These are phyloP conservation scores for Chondrus crispus DNA, from an alignment of 23 red algal genomes.

Conservation along the genomic window DNA sequence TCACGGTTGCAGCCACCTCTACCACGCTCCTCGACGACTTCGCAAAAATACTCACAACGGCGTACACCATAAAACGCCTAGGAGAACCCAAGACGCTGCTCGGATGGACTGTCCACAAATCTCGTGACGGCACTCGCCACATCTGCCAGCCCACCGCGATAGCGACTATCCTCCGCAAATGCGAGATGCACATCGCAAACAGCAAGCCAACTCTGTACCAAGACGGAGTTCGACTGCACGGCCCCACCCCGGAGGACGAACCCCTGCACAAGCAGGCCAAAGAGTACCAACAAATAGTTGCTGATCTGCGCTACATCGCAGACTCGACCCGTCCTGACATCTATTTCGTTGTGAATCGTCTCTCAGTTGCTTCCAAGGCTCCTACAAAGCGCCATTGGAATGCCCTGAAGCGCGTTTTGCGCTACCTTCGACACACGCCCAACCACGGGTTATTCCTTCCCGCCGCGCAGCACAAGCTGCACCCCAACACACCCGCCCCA, in stretches of 20 bases:
- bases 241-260: background rate
- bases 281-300: background rate
- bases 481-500: no score
- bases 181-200: background rate
- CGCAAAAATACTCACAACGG: background rate
- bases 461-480: no score
- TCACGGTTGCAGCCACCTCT: background rate
- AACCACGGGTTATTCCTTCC: background rate
- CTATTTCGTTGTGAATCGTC: background rate
- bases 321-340: conserved; percentile 2
- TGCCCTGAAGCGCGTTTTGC: background rate
- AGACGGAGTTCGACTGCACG: background rate
- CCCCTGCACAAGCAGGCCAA: background rate
- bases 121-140: background rate
- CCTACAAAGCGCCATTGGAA: background rate
- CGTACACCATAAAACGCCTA: background rate
- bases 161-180: background rate
- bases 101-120: background rate
- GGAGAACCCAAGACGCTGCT: background rate
- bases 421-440: background rate
- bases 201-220: background rate
- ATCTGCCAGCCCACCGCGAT: background rate
- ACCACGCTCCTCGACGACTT: background rate
- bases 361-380: background rate
- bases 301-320: background rate